phyloP scores from a whole-genome alignment of 2,329 filamentous ascomycete species.

The Paradendryphiella salina region DNA sequence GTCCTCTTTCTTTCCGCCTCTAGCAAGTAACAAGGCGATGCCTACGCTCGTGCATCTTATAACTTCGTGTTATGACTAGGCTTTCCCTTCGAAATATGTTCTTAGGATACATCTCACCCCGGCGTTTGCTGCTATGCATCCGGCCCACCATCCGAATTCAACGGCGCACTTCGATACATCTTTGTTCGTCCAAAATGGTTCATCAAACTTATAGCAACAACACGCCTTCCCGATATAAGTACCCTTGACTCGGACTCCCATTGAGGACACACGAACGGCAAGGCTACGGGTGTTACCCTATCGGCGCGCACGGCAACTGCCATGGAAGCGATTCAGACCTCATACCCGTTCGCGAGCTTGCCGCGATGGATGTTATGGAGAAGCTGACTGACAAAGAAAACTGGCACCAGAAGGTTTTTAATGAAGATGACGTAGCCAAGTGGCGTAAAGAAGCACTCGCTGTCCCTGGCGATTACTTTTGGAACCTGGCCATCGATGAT shows the following conservation, averaged over 20 bases:
- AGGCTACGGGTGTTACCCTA: slow-evolving; percentile 13
- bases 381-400: slow-evolving; percentile 47
- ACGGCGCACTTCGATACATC: background rate
- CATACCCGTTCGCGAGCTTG: slow-evolving; percentile 44
- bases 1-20: background rate
- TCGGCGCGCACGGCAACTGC: slow-evolving; percentile 21
- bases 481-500: slow-evolving; percentile 12
- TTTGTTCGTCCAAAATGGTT: background rate
- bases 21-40: background rate
- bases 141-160: too few relatives aligned
- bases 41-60: background rate
- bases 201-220: background rate
- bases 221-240: background rate
- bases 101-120: background rate
- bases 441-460: slow-evolving; percentile 32
- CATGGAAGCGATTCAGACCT: slow-evolving; percentile 7
- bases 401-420: slow-evolving; percentile 49
- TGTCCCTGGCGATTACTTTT: slow-evolving; percentile 19
- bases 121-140: background rate
- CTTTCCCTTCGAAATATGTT: too few relatives aligned
- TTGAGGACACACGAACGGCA: slow-evolving; percentile 5
- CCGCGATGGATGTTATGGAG: slow-evolving; percentile 49
- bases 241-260: slow-evolving; percentile 28
- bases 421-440: slow-evolving; percentile 34
- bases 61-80: background rate